Evolutionary conservation across 116 monocot genomes (phyloP).

Genomic region (Iris pallida): DNA sequence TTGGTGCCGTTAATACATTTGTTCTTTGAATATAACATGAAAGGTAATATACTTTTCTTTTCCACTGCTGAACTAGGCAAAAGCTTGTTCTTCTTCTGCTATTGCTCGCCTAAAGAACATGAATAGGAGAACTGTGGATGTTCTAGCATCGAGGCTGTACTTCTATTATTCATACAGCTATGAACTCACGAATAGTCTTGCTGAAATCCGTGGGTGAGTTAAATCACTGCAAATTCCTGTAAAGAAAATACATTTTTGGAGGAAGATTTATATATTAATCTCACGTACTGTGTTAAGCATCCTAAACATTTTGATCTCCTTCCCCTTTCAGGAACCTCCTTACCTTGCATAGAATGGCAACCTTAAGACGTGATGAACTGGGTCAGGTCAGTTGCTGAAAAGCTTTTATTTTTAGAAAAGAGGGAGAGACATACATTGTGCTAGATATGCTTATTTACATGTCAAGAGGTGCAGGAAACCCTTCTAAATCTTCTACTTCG

Average conservation of each 20-base stretch:
- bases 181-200: constrained; percentile 73
- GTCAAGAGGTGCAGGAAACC: constrained; percentile 62
- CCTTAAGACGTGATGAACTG: constrained; percentile 77
- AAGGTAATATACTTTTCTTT: too few relatives aligned
- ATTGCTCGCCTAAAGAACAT: constrained; percentile 73
- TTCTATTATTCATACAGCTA: too few relatives aligned
- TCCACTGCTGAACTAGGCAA: constrained; percentile 73
- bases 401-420: too few relatives aligned
- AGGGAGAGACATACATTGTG: too few relatives aligned
- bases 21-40: too few relatives aligned
- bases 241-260: too few relatives aligned
- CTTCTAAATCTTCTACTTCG: constrained; percentile 87
- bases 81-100: constrained; percentile 69
- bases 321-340: constrained; percentile 54
- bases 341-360: constrained; percentile 85
- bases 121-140: constrained; percentile 88
- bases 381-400: constrained; percentile 62
- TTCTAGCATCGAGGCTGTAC: constrained; percentile 65
- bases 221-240: too few relatives aligned
- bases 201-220: constrained; percentile 91
- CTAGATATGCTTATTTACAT: too few relatives aligned
- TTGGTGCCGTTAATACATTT: not conserved
- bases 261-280: too few relatives aligned
- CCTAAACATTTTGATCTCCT: too few relatives aligned
- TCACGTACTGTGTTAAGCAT: too few relatives aligned